These are phyloP conservation scores for Thalassiosira oceanica DNA, from an alignment of 352 stramenopile species.

Conservation along the genomic window DNA sequence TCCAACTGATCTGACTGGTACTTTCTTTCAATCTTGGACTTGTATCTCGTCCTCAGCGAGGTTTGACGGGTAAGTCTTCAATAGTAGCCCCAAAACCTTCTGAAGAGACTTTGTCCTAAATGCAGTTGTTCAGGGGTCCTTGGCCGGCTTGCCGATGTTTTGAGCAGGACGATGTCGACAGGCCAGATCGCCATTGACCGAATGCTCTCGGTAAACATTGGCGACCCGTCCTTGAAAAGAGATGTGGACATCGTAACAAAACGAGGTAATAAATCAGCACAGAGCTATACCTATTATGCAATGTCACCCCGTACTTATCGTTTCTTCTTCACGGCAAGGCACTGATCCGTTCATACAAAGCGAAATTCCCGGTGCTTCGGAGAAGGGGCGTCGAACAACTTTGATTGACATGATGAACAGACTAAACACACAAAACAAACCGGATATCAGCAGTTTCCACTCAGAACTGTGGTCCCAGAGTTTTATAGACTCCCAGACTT, in stretches of 20 bases:
- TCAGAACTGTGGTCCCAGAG: conserved; percentile 34
- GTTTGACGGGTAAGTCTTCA: too few species aligned
- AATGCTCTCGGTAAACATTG: conserved; percentile 21
- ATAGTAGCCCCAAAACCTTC: background rate
- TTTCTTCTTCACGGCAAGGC: too few species aligned
- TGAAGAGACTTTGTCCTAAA: too few species aligned
- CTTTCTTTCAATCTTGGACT: too few species aligned
- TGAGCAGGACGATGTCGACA: conserved; percentile 27
- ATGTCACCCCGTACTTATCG: too few species aligned
- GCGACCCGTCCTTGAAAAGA: conserved; percentile 18
- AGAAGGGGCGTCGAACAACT: background rate
- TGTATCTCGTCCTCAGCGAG: too few species aligned
- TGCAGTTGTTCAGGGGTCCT: conserved; percentile 42
- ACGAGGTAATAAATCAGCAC: conserved; percentile 6
- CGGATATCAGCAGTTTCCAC: conserved; percentile 23
- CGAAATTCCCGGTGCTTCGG: too few species aligned
- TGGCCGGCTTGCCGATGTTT: conserved; percentile 40
- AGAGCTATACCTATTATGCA: conserved; percentile 18
- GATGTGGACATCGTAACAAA: conserved; percentile 25
- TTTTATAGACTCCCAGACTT: conserved; percentile 17
- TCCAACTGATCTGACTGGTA: background rate
- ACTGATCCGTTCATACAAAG: too few species aligned
- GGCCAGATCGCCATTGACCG: conserved; percentile 20
- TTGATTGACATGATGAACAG: conserved; percentile 12
- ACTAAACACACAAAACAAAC: conserved; percentile 31